Evolutionary conservation across 164 flowering plant species (phyloP).

Genomic region (Umbilicus rupestris): DNA sequence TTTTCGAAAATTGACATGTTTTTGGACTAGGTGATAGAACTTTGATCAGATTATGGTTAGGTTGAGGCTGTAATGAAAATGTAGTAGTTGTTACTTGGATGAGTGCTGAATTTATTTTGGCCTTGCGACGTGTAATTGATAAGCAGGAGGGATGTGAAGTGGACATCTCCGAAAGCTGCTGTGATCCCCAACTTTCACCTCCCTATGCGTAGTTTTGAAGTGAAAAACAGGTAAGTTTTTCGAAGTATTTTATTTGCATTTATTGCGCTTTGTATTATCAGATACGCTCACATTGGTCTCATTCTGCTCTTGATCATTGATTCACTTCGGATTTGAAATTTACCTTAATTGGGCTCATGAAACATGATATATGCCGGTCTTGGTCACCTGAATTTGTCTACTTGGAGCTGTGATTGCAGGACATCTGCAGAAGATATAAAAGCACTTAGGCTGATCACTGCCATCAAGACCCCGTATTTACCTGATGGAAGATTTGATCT

Average conservation of each 20-base stretch:
- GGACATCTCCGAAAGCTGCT: constrained; percentile 67
- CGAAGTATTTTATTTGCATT: background rate
- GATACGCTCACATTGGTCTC: background rate
- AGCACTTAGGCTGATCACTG: constrained; percentile 67
- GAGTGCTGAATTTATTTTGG: background rate
- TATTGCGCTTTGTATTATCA: background rate
- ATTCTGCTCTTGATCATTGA: no score
- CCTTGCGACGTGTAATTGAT: background rate
- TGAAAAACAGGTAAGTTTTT: constrained; percentile 51
- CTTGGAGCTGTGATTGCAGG: constrained; percentile 29
- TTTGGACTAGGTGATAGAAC: no score
- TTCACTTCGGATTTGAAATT: background rate
- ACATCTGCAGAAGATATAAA: constrained; percentile 64
- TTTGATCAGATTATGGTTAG: background rate
- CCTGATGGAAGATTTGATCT: constrained; percentile 90
- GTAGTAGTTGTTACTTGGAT: background rate
- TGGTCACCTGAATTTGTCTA: background rate
- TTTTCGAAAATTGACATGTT: background rate
- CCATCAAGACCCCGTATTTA: constrained; percentile 82
- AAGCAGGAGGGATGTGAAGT: constrained; percentile 33
- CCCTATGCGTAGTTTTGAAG: constrained; percentile 84
- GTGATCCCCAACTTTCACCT: constrained; percentile 60
- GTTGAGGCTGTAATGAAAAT: background rate
- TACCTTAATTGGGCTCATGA: background rate
- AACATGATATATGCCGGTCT: background rate